Base-by-base conservation (phyloP, 805 yeast species). In the Dipodascus geniculatus region DNA sequence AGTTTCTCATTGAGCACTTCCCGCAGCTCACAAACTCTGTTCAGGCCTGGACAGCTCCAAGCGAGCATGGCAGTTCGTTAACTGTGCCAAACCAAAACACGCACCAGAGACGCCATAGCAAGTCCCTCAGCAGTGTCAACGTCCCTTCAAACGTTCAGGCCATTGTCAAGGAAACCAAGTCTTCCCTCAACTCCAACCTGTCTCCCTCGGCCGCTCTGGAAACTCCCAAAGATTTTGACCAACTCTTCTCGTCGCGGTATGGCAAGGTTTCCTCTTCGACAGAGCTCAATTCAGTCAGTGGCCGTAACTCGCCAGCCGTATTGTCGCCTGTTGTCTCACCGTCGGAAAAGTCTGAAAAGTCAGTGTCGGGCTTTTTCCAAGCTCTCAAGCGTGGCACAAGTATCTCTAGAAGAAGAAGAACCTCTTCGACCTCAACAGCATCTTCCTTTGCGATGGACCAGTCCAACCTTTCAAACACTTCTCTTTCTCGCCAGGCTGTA, bases 1-100 rank as follows among this genome's bases (percentile, higher is more conserved):
- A 90, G 63, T 89, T 91, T 59, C 76, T 93, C 71, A 86, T 91
- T 54, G 90, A 85, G 59, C 88, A 91, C 65, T 83, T 91, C 20
- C 83, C 22, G 16, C 35, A 31, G 17, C 19, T 47, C n/a, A 47
- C 31, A 14, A 22, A 47, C 14, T 23, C 24, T 6, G 49, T 22
- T 22, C 49, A 47, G 28, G 31, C 24, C 9, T 22, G 31, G 49
- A 47, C 31, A 8, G 28, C 31, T 9, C 49, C 4, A 47, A 14
- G 23, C 19, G 44, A 16, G 19, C 4, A 14, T 38, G 31, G 3
- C 22, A 4, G n/a, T 17, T 23, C 51, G 3, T 11, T 22, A 11
- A 11, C 33, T 6, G 52, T 38, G 4, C 22, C 48, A 22, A 50
- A 33, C 19, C 50, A 14, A 2, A n/a, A n/a, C n/a, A n/a, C n/a